Base-by-base conservation (phyloP, 495 filamentous ascomycete genomes). In the Cudoniella acicularis region DNA sequence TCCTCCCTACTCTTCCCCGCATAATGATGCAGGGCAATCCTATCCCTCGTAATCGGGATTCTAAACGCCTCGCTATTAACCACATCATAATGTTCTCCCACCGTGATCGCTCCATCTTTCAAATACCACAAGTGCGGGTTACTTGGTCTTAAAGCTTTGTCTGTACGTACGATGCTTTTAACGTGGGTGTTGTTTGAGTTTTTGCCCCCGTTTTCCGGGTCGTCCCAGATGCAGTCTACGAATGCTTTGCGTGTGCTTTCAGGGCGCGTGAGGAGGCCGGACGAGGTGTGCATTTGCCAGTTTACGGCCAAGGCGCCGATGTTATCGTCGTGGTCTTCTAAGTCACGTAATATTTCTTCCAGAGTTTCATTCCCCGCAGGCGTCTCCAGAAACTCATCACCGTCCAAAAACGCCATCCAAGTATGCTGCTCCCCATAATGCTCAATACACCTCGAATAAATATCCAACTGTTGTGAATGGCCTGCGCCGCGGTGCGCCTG, bases 331-430 rank as follows among this genome's bases (percentile, higher is more conserved):
- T 52, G 13, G n/a, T n/a, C n/a, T 23, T 62, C 59, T 17, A 62
- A 56, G 13, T 24, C 36, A 3, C 30, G 13, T 21, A 65, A 47
- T 0, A 65, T 6, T 0, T 56, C 54, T 2, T 6, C 17, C 3
- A 65, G 46, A 18, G 49, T 62, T 18, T 62, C 50, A 8, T 13
- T 4, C 9, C 21, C 48, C 1, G 22, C 62, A 10, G 45, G 24
- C 26, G 41, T 59, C n/a, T 65, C 54, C 6, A 65, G 36, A 41
- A 59, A 65, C 36, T 65, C 63, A 45, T 65, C 56, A 1, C 36
- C 55, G 49, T 62, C 59, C 10, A 65, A 13, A 46, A 55, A 65
- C 1, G 54, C 63, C 20, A 65, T 62, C 59, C 63, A 65, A 6
- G 43, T 59, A 48, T 65, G 63, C 2, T 56, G 49, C 1, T 54